Base-by-base conservation (phyloP, 2,329 filamentous ascomycete species). In the Atkinsonella texensis region DNA sequence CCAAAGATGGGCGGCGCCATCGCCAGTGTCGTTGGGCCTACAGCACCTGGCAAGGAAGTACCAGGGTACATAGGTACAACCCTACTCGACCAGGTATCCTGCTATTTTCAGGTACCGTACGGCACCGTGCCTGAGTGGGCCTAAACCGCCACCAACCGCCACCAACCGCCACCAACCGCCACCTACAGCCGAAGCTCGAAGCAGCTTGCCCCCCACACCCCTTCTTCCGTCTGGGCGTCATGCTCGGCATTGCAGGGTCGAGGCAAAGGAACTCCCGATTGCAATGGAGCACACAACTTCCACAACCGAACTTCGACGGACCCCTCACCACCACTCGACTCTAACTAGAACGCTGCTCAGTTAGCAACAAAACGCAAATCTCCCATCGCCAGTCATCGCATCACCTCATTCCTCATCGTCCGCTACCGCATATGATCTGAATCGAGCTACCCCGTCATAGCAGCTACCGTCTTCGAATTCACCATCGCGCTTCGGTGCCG, bases 401-500 rank as follows among this genome's bases (percentile, higher is more conserved):
- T 31, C 2, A n/a, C 18, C 15, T 23, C 5, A 8, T 23, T 28
- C 15, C n/a, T 17, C 31, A 12, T 28, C 9, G 32, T 20, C 40
- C n/a, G 2, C 15, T 20, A 23, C 38, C 15, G 28, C 28, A 23
- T 15, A 15, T 3, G 6, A 32, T n/a, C 17, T 17, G 6, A 38
- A 23, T 2, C 13, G 11, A 18, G 11, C 18, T 20, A 41, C 47
- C 20, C 5, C 20, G 20, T 23, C 18, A 18, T 46, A 39, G 49
- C 33, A 40, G 42, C 17, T 32, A 41, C 42, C 33, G 4, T 9
- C 13, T 28, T 35, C 4, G 15, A 23, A 8, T 43, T 23, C n/a
- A 7, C 20, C 43, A 40, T 43, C 44, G 50, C 53, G 47, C 33
- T 46, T 42, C 44, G 50, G 53, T 54, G 53, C 40, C 50, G 50